phyloP scores from a whole-genome alignment of 177 flowering plant species.

The Vitis hybrid region DNA sequence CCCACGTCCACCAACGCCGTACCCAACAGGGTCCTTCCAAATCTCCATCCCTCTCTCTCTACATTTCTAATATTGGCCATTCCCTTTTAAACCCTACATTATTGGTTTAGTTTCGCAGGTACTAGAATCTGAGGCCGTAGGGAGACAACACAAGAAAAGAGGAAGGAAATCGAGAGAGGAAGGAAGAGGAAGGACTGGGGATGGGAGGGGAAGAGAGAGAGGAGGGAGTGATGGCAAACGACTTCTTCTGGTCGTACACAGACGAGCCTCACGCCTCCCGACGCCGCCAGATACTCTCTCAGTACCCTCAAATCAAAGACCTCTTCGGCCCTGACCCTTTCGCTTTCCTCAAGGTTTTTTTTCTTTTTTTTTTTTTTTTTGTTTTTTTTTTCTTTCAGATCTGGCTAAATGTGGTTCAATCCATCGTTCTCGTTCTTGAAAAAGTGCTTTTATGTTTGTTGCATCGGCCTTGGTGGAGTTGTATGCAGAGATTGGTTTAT shows the following conservation, averaged over 20 bases:
- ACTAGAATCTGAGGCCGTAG: no score
- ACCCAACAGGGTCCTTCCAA: no score
- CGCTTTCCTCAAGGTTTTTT: conserved; percentile 73
- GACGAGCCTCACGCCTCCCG: conserved; percentile 96
- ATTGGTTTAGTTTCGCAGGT: no score
- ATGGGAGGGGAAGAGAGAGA: conserved; percentile 13
- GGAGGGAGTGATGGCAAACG: conserved; percentile 69
- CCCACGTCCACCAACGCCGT: no score
- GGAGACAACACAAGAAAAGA: neutral
- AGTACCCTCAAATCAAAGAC: conserved; percentile 82
- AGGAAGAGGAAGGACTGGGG: conserved; percentile 16
- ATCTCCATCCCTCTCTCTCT: no score
- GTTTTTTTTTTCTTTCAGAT: neutral
- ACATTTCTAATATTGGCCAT: no score
- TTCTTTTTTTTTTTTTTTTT: neutral
- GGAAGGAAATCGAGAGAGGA: conserved; percentile 21
- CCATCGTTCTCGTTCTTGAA: no score
- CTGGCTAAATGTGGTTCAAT: neutral
- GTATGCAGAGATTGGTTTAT: no score
- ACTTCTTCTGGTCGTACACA: conserved; percentile 96
- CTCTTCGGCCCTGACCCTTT: conserved; percentile 92
- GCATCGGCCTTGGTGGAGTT: no score
- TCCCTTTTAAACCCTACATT: no score
- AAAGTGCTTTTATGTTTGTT: no score
- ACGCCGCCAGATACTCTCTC: conserved; percentile 78